Percentiles rank a stretch among this genome's conserved stretches.
These are phyloP conservation scores for Penicillium argentinense DNA, from an alignment of 495 filamentous ascomycete genomes.

Conservation along the genomic window DNA sequence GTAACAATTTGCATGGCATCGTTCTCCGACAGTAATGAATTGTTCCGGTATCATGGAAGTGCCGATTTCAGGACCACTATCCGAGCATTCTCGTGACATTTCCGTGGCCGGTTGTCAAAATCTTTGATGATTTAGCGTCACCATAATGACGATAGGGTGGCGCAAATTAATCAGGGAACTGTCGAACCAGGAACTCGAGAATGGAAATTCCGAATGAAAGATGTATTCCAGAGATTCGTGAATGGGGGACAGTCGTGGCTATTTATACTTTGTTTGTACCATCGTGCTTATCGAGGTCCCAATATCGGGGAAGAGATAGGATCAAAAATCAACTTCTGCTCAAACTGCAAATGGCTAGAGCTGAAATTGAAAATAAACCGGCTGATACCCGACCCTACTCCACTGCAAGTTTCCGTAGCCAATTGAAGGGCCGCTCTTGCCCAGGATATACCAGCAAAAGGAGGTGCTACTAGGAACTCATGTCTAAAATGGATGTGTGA, in stretches of 20 bases:
- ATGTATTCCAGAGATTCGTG: too few relatives aligned
- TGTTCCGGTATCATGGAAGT: not conserved
- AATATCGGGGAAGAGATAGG: too few relatives aligned
- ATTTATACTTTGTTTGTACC: too few relatives aligned
- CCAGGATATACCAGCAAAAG: slow-evolving; percentile 2
- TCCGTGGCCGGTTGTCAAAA: slow-evolving; percentile 1
- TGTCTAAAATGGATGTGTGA: not conserved
- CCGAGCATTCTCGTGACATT: not conserved
- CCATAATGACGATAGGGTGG: not conserved
- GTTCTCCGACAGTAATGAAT: too few relatives aligned
- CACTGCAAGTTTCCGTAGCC: not conserved
- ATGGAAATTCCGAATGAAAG: too few relatives aligned
- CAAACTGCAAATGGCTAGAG: slow-evolving; percentile 1
- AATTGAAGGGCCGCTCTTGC: slow-evolving; percentile 1
- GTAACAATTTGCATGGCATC: not conserved
- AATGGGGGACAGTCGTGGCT: too few relatives aligned
- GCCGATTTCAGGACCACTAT: not conserved
- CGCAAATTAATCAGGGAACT: too few relatives aligned
- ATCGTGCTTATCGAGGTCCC: too few relatives aligned
- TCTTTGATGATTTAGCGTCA: slow-evolving; percentile 1
- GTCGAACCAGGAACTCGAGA: too few relatives aligned
- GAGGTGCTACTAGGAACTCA: not conserved
- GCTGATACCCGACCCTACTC: not conserved
- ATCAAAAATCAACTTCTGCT: too few relatives aligned
- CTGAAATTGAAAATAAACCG: not conserved